phyloP scores from a whole-genome alignment of 495 filamentous ascomycete genomes.

The Neurospora tetrasperma region DNA sequence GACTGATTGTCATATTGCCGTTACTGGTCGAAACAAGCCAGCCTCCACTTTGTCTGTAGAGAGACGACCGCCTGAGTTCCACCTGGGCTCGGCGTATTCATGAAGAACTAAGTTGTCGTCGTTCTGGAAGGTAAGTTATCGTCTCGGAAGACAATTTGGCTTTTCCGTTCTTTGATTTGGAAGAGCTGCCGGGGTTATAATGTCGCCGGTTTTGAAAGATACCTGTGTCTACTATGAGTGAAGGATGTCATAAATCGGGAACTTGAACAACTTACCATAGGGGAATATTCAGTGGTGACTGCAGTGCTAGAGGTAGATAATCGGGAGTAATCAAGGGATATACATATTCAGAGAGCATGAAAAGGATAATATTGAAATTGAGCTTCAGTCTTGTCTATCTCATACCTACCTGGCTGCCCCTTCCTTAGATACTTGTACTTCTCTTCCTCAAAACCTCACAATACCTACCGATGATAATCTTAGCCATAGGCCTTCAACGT shows the following conservation, averaged over 20 bases:
- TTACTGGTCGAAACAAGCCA: neutral
- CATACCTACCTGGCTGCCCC: neutral
- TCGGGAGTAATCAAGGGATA: neutral
- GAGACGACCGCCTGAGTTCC: neutral
- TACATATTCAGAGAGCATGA: neutral
- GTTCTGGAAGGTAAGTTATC: neutral
- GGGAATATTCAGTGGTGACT: neutral
- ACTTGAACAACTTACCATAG: neutral
- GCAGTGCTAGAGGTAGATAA: neutral
- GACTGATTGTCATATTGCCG: neutral
- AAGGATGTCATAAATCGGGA: neutral
- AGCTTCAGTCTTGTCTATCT: neutral
- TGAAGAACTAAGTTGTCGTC: neutral
- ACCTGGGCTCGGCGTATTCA: neutral
- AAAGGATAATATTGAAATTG: neutral
- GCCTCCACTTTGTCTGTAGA: neutral
- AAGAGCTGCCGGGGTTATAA: neutral
- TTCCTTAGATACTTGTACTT: neutral
- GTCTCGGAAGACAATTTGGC: neutral
- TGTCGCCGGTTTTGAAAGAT: neutral
- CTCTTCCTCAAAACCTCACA: neutral
- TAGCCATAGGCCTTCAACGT: neutral
- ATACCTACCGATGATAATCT: neutral
- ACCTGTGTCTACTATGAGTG: neutral
- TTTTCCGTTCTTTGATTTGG: neutral